These are phyloP conservation scores for Penicillium sp. DNA, from an alignment of 2,329 filamentous ascomycete species.

Conservation along the genomic window DNA sequence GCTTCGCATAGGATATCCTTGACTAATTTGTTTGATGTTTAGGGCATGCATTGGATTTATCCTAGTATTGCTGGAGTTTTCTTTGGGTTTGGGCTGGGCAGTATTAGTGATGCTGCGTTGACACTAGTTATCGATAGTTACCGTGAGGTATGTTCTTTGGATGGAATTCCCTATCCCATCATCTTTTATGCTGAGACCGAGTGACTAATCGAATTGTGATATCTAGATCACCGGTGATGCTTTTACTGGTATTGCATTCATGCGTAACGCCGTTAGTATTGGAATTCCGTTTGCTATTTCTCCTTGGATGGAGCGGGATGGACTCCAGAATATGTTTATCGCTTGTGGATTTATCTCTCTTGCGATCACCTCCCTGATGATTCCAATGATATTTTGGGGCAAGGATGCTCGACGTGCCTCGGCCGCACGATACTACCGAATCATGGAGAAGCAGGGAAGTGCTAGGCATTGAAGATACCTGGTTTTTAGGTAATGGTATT, in stretches of 20 bases:
- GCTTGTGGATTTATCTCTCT: conserved; percentile 28
- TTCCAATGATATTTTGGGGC: conserved; percentile 27
- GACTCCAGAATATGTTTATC: conserved; percentile 30
- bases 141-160: conserved; percentile 28
- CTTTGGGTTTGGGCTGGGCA: conserved; percentile 43
- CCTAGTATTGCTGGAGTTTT: conserved; percentile 40
- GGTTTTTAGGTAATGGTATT: no score
- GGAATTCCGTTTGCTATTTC: conserved; percentile 32
- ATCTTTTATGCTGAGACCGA: background rate
- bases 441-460: conserved; percentile 11
- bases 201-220: background rate
- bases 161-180: background rate
- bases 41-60: conserved; percentile 49
- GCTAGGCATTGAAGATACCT: background rate
- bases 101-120: conserved; percentile 34
- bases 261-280: conserved; percentile 34
- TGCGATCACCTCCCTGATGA: conserved; percentile 13
- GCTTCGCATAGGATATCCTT: background rate
- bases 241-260: conserved; percentile 32
- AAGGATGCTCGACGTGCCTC: conserved; percentile 16
- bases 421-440: conserved; percentile 14
- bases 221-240: conserved; percentile 26
- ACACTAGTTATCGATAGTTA: conserved; percentile 33
- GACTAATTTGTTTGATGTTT: background rate
- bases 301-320: conserved; percentile 29